Conservation (phyloP, 345 rosid genomes). For the Capsella bursapastoris region DNA sequence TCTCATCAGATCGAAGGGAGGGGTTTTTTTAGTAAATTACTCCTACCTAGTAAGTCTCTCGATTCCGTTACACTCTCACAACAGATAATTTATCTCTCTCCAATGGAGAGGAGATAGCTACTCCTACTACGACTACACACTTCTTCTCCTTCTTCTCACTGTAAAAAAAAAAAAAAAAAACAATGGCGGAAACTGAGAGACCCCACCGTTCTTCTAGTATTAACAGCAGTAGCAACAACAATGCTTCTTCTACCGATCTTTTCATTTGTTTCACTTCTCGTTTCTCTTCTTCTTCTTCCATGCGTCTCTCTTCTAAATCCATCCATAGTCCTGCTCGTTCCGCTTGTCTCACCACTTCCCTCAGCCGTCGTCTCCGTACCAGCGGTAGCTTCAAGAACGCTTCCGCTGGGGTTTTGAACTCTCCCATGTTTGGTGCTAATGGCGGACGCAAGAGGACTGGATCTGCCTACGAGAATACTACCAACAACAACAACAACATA, state of each 20-base stretch:
- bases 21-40: conserved; percentile 22
- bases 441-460: conserved; percentile 65
- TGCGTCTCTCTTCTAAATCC: conserved; percentile 69
- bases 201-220: conserved; percentile 70
- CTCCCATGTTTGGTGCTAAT: conserved; percentile 79
- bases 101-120: conserved; percentile 5
- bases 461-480: conserved; percentile 50
- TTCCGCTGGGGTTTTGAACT: conserved; percentile 65
- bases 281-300: conserved; percentile 82
- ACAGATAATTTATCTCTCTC: background rate
- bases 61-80: conserved; percentile 26
- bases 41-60: conserved; percentile 3
- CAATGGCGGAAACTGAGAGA: conserved; percentile 71
- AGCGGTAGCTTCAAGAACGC: conserved; percentile 71
- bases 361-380: conserved; percentile 71
- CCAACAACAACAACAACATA: conserved; percentile 28
- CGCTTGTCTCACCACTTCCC: conserved; percentile 80
- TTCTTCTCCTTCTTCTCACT: conserved; percentile 9
- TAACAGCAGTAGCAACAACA: conserved; percentile 44
- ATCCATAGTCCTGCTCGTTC: conserved; percentile 80
- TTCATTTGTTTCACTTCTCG: conserved; percentile 90
- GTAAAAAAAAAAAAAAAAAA: conserved; percentile 40
- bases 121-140: conserved; percentile 11
- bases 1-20: conserved; percentile 25
- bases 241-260: conserved; percentile 52